A percentile compares a stretch with the other conserved stretches of the same genome.
Evolutionary conservation across 1,139 yeast species (phyloP).

Genomic region (Nakaseomyces nivariensis): DNA sequence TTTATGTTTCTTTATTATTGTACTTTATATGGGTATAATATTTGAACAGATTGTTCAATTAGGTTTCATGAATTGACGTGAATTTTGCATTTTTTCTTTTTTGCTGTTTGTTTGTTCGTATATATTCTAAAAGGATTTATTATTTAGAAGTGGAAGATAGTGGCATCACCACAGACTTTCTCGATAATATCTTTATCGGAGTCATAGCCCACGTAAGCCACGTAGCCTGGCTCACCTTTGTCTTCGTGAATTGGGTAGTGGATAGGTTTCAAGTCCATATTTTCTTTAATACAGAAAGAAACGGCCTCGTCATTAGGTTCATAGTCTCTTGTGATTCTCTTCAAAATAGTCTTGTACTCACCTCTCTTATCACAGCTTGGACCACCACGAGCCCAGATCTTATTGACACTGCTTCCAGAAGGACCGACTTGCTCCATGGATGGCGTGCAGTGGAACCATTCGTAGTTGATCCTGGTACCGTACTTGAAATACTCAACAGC

Average conservation of each 20-base stretch:
- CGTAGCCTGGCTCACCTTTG: constrained; percentile 29
- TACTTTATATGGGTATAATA: too few relatives aligned
- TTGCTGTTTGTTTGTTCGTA: too few relatives aligned
- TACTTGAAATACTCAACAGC: constrained; percentile 35
- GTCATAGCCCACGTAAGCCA: constrained; percentile 31
- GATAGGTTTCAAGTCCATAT: constrained; percentile 17
- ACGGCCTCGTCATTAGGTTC: constrained; percentile 31
- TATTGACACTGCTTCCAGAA: constrained; percentile 14
- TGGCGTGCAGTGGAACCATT: constrained; percentile 37
- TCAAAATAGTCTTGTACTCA: constrained; percentile 32
- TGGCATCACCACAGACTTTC: constrained; percentile 22
- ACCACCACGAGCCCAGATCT: constrained; percentile 32
- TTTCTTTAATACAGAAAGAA: constrained; percentile 30
- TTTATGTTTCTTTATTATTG: too few relatives aligned
- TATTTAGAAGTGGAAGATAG: constrained; percentile 17
- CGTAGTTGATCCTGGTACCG: constrained; percentile 31
- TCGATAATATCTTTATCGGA: constrained; percentile 21
- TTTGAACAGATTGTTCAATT: too few relatives aligned
- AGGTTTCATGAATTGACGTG: too few relatives aligned
- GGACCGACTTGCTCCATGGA: constrained; percentile 22
- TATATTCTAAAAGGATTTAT: too few relatives aligned
- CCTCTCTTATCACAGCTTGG: constrained; percentile 36
- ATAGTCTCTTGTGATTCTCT: constrained; percentile 30
- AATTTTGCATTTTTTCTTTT: too few relatives aligned
- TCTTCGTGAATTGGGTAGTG: constrained; percentile 28